These are phyloP conservation scores for Zizania latifolia DNA, from an alignment of 176 grass and related monocot species.

Conservation along the genomic window DNA sequence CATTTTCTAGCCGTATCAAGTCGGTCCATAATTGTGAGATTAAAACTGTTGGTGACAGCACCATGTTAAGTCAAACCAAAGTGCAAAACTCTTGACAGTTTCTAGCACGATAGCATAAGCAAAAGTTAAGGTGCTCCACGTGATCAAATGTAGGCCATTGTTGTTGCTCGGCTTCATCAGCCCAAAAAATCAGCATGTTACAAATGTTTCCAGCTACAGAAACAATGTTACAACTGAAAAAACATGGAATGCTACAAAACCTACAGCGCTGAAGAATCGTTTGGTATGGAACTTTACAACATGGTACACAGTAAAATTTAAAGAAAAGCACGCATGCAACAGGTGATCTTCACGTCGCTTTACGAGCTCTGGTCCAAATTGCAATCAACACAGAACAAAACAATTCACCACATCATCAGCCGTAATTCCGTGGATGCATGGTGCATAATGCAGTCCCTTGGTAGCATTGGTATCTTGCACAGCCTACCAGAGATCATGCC, in stretches of 20 bases:
- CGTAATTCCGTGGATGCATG: background rate
- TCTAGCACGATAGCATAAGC: too few species aligned
- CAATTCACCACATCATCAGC: background rate
- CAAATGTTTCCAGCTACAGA: background rate
- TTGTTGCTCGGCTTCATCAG: background rate
- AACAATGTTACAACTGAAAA: background rate
- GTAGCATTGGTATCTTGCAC: conserved; percentile 14
- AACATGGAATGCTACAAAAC: background rate
- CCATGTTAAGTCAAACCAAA: background rate
- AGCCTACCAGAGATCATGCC: background rate
- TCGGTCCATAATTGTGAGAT: too few species aligned
- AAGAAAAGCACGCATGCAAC: background rate
- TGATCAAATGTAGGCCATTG: background rate
- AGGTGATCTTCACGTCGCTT: background rate
- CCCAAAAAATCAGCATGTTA: background rate
- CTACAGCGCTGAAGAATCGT: background rate
- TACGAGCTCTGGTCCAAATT: background rate
- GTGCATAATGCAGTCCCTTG: background rate
- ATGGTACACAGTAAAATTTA: background rate
- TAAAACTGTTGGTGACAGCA: too few species aligned
- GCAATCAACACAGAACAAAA: background rate
- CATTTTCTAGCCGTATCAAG: too few species aligned
- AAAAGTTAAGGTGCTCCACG: background rate
- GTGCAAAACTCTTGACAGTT: background rate
- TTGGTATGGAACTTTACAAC: too few species aligned